Evolutionary conservation across 306 rosid species (phyloP), one percentile per base, ranked within the genome.

Genomic region (Astragalus glycyphyllos): DNA sequence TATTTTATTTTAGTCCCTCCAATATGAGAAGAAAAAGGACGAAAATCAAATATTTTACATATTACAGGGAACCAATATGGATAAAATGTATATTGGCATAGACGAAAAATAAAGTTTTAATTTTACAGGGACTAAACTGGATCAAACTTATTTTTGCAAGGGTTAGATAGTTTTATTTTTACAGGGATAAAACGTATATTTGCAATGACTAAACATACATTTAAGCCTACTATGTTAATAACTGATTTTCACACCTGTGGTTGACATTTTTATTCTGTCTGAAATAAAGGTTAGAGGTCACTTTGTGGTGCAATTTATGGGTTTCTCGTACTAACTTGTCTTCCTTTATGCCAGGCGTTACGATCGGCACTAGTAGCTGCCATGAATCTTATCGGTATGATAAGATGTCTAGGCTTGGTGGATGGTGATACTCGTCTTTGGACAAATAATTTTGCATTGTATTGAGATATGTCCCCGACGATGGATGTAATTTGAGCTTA

Each of bases 301-400:
- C 9, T 7, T 65, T 5, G 7, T 15, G 15, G 16, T 32, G 31
- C 20, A 47, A 9, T 13, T 54, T 53, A 59, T 49, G 14, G 54
- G 11, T 68, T 5, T 11, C 79, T 78, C 45, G 65, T 65, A 49
- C 40, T 35, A 70, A 49, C 48, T 45, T 11, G 9, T 12, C 11
- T 40, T 69, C 12, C 23, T 60, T 76, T 61, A 68, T 59, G 48
- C 34, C 90, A 92, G 98, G 96, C 98, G 89, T 38, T 31, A 92
- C 65, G 97, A 92, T 68, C 90, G 96, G 51, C 78, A 87, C 85
- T 92, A 89, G 84, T 23, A 11, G 56, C 65, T 59, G 72, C 58
- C 50, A 17, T 65, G 76, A 75, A 59, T 61, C 57, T 58, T 44
- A 42, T 48, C 73, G 79, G 53, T 74, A 66, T 76, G 70, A 56